phyloP scores from a whole-genome alignment of 257 asterid species.

The Scutellaria baicalensis region DNA sequence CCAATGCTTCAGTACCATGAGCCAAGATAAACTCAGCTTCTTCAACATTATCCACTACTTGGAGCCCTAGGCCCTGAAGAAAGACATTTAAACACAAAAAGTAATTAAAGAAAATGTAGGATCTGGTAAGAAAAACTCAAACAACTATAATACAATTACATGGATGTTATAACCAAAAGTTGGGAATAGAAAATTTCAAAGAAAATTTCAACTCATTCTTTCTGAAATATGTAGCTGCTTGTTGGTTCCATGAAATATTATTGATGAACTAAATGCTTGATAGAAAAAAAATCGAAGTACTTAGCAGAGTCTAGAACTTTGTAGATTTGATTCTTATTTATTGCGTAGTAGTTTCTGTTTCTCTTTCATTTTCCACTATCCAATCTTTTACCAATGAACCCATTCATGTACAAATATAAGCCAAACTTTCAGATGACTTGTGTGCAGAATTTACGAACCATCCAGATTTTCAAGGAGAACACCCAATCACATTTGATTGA shows the following conservation, averaged over 20 bases:
- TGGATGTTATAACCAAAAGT: neutral
- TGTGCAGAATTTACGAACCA: neutral
- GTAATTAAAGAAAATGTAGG: neutral
- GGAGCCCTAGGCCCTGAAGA: slow-evolving; percentile 75
- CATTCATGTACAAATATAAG: neutral
- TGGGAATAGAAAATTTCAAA: neutral
- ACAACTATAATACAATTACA: neutral
- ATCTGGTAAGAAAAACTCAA: neutral
- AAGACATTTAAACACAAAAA: slow-evolving; percentile 8
- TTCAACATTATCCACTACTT: slow-evolving; percentile 64
- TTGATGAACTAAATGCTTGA: neutral
- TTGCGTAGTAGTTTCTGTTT: neutral
- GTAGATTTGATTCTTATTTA: neutral
- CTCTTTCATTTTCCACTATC: neutral
- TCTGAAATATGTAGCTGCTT: neutral
- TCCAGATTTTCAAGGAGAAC: neutral
- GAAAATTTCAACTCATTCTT: neutral
- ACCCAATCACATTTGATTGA: neutral
- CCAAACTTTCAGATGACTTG: neutral
- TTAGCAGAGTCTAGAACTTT: neutral
- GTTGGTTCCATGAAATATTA: neutral
- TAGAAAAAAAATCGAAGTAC: neutral
- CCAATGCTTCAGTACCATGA: slow-evolving; percentile 97
- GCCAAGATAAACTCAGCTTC: slow-evolving; percentile 85
- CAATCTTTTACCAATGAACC: neutral